Evolutionary conservation across 2,329 filamentous ascomycete genomes (phyloP), one percentile per base, ranked within the genome.

Genomic region (Alternaria sp.): DNA sequence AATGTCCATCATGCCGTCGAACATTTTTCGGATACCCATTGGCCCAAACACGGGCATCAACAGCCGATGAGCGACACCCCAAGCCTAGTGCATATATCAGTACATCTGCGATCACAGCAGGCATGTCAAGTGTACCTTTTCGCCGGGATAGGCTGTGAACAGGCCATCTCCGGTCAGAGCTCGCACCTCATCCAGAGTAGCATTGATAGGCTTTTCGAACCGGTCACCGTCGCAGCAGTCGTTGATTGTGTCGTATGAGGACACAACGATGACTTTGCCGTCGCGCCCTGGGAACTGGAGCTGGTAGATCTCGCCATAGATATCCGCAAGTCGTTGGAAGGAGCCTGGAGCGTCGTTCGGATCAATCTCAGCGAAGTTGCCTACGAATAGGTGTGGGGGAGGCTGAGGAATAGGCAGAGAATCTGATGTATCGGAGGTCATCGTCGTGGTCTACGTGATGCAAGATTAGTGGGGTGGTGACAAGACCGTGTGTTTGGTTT

Each of bases 271-370:
- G 23, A 62, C 17, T 19, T 46, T 62, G 13, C 59, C 59, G 12
- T 58, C 44, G 6, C 55, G 59, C 7, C 59, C 55, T 17, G 55
- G 59, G 11, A 62, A 32, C 8, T 62, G 21, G 17, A 62, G 49
- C 4, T 62, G 59, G 12, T 59, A 59, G 17, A 62, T 62, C 19
- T 62, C 59, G 59, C 59, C 59, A 47, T 62, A 62, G 13, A 62
- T 62, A 5, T 62, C 59, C 30, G 59, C 43, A 28, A 62, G 59
- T 8, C 55, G 47, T 19, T 54, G 40, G 12, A 62, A 43, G 30
- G 59, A 62, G 23, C 55, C 49, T 8, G 55, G 43, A 12, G 55
- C 55, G 25, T 62, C 32, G 13, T 53, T 45, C 11, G 59, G 56
- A 13, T 62, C 59, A 5, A 62, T 62, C 17, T 58, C 49, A 25